phyloP scores from a whole-genome alignment of 805 yeast species.

The Millerozyma acaciae region DNA sequence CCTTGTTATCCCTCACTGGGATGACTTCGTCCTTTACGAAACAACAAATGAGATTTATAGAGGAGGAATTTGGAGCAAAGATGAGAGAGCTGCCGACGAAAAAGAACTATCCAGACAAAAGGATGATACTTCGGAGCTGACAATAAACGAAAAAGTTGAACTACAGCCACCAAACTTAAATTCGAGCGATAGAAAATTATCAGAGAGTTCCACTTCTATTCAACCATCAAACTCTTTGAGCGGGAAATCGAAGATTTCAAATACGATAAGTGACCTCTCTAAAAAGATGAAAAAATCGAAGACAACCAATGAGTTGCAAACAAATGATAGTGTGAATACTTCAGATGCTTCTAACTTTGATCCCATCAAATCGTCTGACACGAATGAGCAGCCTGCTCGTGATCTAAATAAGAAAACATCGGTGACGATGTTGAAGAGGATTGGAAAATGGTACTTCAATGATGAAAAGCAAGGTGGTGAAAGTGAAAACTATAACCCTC shows the following conservation, averaged over 20 bases:
- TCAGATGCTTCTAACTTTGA: conserved; percentile 25
- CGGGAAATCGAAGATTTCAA: conserved; percentile 16
- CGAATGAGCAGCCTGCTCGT: conserved; percentile 2
- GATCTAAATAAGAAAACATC: conserved; percentile 13
- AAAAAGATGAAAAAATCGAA: conserved; percentile 22
- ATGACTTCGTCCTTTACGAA: conserved; percentile 70
- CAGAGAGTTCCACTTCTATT: too few species aligned
- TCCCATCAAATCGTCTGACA: conserved; percentile 2
- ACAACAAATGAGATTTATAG: conserved; percentile 70
- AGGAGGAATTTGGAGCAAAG: conserved; percentile 88
- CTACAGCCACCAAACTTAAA: too few species aligned
- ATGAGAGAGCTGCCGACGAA: conserved; percentile 12
- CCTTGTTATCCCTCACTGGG: conserved; percentile 84
- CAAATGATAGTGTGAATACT: conserved; percentile 21
- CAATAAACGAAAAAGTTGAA: too few species aligned
- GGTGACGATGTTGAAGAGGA: conserved; percentile 45
- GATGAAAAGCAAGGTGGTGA: conserved; percentile 26
- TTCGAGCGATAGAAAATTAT: too few species aligned
- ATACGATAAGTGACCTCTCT: conserved; percentile 23
- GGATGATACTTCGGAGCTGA: too few species aligned
- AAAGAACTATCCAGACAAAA: neutral
- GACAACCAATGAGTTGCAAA: conserved; percentile 19
- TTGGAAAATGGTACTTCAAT: conserved; percentile 68
- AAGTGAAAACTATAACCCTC: conserved; percentile 38
- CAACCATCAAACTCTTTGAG: neutral